Percentiles rank a stretch among this genome's conserved stretches.
phyloP scores from a whole-genome alignment of 106 monocot species.

The Dioscorea alata region DNA sequence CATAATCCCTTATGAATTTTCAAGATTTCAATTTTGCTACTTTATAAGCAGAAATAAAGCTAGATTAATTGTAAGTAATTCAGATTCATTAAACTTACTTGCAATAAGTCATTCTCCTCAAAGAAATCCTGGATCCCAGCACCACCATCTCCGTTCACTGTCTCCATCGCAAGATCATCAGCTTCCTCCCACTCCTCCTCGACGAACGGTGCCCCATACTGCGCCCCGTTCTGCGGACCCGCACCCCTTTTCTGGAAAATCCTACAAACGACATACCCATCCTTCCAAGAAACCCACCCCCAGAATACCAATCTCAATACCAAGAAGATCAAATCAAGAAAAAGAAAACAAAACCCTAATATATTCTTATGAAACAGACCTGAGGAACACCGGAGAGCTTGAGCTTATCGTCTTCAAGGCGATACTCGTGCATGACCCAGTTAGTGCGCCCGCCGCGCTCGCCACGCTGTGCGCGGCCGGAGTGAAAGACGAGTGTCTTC shows the following conservation, averaged over 20 bases:
- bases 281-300: conserved; percentile 23
- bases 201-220: conserved; percentile 71
- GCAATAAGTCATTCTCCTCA: conserved; percentile 9
- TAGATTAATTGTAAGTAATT: background rate
- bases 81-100: conserved; percentile 4
- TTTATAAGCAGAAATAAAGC: background rate
- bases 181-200: conserved; percentile 74
- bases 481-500: conserved; percentile 45
- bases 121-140: conserved; percentile 5
- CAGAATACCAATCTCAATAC: background rate
- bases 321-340: background rate
- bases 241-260: conserved; percentile 75
- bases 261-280: conserved; percentile 71
- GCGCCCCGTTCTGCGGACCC: conserved; percentile 86
- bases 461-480: conserved; percentile 27
- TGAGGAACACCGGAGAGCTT: conserved; percentile 5
- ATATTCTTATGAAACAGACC: conserved; percentile 6
- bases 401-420: conserved; percentile 21
- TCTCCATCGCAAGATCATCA: background rate
- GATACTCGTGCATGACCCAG: conserved; percentile 58
- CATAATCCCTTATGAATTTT: too few relatives aligned
- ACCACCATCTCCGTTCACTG: conserved; percentile 1
- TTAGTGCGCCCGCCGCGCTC: conserved; percentile 33
- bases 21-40: too few relatives aligned
- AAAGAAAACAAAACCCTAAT: background rate